Evolutionary conservation across 2,329 filamentous ascomycete genomes (phyloP).

Genomic region (Tolypocladium inflatum): DNA sequence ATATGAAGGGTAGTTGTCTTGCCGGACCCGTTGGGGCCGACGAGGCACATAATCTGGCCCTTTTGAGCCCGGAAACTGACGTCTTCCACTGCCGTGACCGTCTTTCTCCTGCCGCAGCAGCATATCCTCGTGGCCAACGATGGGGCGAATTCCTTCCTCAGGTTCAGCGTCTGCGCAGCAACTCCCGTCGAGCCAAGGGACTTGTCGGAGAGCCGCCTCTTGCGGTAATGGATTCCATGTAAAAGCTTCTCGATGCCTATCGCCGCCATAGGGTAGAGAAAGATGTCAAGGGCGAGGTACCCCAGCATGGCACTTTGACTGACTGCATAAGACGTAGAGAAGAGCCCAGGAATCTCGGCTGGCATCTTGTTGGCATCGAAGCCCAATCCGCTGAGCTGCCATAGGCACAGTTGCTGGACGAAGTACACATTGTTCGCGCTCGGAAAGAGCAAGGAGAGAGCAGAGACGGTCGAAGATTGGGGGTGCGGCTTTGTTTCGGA

Average conservation of each 20-base stretch:
- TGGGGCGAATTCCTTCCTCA: slow-evolving; percentile 22
- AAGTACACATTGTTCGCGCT: slow-evolving; percentile 15
- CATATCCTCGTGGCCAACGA: no score
- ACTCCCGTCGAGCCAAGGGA: slow-evolving; percentile 8
- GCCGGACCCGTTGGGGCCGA: slow-evolving; percentile 62
- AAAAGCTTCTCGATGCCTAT: slow-evolving; percentile 20
- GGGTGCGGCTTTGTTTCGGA: slow-evolving; percentile 5
- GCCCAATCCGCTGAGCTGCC: slow-evolving; percentile 6
- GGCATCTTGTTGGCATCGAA: no score
- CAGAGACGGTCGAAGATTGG: neutral
- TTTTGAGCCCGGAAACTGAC: slow-evolving; percentile 48
- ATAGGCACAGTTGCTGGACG: slow-evolving; percentile 12
- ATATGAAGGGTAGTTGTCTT: slow-evolving; percentile 63
- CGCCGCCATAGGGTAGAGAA: slow-evolving; percentile 21
- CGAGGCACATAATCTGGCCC: slow-evolving; percentile 54
- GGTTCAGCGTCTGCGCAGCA: slow-evolving; percentile 10
- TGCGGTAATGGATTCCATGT: slow-evolving; percentile 24
- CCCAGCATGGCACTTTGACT: slow-evolving; percentile 14
- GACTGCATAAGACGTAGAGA: no score
- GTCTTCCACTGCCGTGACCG: slow-evolving; percentile 47
- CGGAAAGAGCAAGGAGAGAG: slow-evolving; percentile 12
- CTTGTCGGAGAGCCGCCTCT: slow-evolving; percentile 14
- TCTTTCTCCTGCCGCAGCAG: slow-evolving; percentile 20
- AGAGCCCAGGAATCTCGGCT: no score
- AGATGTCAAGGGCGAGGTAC: slow-evolving; percentile 20